Conservation (phyloP, 192 early-diverging fungal species). For the Phlyctochytrium bullatum region DNA sequence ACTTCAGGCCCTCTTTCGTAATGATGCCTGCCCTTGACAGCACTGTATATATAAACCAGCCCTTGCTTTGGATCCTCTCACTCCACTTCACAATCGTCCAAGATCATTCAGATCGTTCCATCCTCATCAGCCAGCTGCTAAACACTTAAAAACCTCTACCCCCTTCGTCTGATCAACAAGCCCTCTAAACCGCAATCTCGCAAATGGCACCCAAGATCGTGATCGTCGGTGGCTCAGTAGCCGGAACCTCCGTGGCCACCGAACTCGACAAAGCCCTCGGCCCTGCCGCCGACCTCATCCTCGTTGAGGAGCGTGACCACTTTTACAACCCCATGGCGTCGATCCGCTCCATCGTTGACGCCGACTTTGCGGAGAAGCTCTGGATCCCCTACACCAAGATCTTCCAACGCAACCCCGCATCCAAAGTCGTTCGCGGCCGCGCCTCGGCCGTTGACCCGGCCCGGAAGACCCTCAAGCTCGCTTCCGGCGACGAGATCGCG, state of each 20-base stretch:
- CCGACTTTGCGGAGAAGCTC: conserved; percentile 21
- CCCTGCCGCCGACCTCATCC: conserved; percentile 8
- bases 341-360: conserved; percentile 29
- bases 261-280: background rate
- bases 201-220: conserved; percentile 12
- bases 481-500: conserved; percentile 41
- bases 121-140: too few species aligned
- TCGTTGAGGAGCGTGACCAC: conserved; percentile 14
- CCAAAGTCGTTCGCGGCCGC: conserved; percentile 48
- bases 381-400: conserved; percentile 40
- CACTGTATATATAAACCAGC: too few species aligned
- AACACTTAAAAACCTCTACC: background rate
- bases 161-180: background rate
- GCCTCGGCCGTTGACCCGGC: conserved; percentile 37
- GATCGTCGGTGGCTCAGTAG: conserved; percentile 20
- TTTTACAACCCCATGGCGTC: conserved; percentile 13
- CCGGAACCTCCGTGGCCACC: conserved; percentile 6
- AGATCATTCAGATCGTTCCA: too few species aligned
- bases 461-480: conserved; percentile 37
- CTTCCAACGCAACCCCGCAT: conserved; percentile 23
- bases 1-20: too few species aligned
- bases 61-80: too few species aligned
- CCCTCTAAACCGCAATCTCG: background rate
- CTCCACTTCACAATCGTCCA: too few species aligned
- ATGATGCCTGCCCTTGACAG: too few species aligned